Conservation (phyloP, 192 early-diverging fungal genomes). For the Coemansia sp. region DNA sequence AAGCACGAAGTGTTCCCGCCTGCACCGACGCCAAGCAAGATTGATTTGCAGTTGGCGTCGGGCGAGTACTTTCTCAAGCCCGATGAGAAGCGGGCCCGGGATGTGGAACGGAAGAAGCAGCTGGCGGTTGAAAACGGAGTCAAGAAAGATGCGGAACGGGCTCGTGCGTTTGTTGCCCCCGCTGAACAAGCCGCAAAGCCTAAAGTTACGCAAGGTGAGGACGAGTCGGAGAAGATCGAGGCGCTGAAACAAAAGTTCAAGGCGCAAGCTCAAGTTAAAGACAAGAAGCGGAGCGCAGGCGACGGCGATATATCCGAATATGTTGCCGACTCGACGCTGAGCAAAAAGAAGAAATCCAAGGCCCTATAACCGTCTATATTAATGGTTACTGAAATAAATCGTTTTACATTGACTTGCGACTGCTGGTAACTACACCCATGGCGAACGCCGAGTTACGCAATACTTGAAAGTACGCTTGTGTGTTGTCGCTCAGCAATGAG, state of each 20-base stretch:
- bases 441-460: slow-evolving; percentile 39
- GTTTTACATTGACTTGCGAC: slow-evolving; percentile 5
- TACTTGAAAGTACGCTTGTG: slow-evolving; percentile 32
- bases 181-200: slow-evolving; percentile 51
- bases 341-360: slow-evolving; percentile 15
- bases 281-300: slow-evolving; percentile 19
- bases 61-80: slow-evolving; percentile 95
- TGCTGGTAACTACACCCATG: slow-evolving; percentile 36
- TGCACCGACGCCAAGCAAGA: slow-evolving; percentile 75
- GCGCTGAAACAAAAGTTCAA: slow-evolving; percentile 51
- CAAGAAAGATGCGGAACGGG: slow-evolving; percentile 70
- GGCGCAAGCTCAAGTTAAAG: slow-evolving; percentile 27
- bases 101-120: slow-evolving; percentile 64
- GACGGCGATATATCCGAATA: slow-evolving; percentile 19
- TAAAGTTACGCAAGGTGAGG: neutral
- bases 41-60: slow-evolving; percentile 89
- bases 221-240: slow-evolving; percentile 44
- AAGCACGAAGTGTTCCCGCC: slow-evolving; percentile 86
- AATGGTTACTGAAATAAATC: neutral
- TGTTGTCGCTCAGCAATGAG: slow-evolving; percentile 14
- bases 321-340: slow-evolving; percentile 3
- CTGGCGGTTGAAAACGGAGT: slow-evolving; percentile 66
- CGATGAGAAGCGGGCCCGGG: slow-evolving; percentile 63
- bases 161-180: slow-evolving; percentile 80
- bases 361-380: neutral